Evolutionary conservation across 805 yeast species (phyloP), one percentile per base, ranked within the genome.

Genomic region (Candida caryicola): DNA sequence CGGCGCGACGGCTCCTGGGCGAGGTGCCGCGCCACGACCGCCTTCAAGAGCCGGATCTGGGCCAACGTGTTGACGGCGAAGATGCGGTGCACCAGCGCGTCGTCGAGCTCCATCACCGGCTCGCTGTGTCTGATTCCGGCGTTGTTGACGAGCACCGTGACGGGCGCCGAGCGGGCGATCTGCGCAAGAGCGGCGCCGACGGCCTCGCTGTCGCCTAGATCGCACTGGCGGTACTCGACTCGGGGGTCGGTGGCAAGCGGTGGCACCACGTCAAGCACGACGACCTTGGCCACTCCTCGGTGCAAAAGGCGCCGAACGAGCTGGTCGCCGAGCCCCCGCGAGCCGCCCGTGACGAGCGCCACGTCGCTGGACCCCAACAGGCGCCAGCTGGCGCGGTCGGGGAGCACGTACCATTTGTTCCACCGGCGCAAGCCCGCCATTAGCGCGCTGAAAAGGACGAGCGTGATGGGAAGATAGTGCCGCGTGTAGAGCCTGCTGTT

Each of bases 321-420:
- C 33, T 64, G 71, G 2, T 49, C 45, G 0, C 82, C 82, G n/a
- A 77, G 53, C 0, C 82, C 81, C 23, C 54, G 47, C 12, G 73
- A 58, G 0, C 80, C 81, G 0, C 82, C 82, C 0, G 81, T 75
- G 4, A 75, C 55, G 17, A 74, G 32, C 2, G 72, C 69, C 3
- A 36, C 38, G 25, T 43, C 47, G 1, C 31, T 13, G 4, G 33
- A 12, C 2, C 19, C 23, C 2, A 46, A 9, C 4, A 17, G 16
- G 3, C 13, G 17, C 47, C 45, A 40, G 5, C 9, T 14, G 2
- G 7, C 3, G 29, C 16, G 5, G n/a, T 15, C 3, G 17, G 40
- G 36, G n/a, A 32, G 36, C 17, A 23, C 16, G 18, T 14, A 35
- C 17, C 29, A 2, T 3, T 17, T 14, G 18, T n/a, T n/a, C n/a